These are phyloP conservation scores for Fusarium secorum DNA, from an alignment of 2,329 filamentous ascomycete species.

Conservation along the genomic window DNA sequence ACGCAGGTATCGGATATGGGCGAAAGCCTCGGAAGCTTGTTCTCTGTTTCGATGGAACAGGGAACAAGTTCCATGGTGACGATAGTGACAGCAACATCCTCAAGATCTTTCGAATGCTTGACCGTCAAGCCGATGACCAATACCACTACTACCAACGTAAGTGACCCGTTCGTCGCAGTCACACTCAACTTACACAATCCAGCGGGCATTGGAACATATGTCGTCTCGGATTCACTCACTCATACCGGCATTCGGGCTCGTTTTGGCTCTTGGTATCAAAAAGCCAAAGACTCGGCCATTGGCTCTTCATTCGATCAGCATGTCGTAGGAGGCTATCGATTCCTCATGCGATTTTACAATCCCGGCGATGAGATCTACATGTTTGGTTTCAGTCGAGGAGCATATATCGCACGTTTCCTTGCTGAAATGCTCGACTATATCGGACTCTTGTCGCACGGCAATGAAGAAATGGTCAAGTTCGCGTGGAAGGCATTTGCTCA, in stretches of 20 bases:
- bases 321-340: conserved; percentile 83
- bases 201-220: conserved; percentile 78
- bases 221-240: conserved; percentile 66
- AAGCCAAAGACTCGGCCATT: conserved; percentile 80
- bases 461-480: conserved; percentile 85
- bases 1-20: conserved; percentile 11
- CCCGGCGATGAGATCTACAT: conserved; percentile 72
- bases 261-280: conserved; percentile 71
- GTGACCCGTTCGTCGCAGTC: conserved; percentile 23
- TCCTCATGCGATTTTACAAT: conserved; percentile 77
- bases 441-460: conserved; percentile 79
- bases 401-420: conserved; percentile 77
- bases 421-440: conserved; percentile 88
- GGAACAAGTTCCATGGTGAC: conserved; percentile 69
- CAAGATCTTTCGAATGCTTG: conserved; percentile 75
- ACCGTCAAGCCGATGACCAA: conserved; percentile 68
- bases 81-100: conserved; percentile 72
- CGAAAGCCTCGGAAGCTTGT: conserved; percentile 57
- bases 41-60: conserved; percentile 70
- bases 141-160: conserved; percentile 70
- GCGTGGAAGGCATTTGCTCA: conserved; percentile 83
- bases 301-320: conserved; percentile 84
- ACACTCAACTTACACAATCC: neutral
- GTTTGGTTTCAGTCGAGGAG: conserved; percentile 77
- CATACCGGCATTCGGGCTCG: conserved; percentile 65